A percentile compares a stretch with the other conserved stretches of the same genome.
Evolutionary conservation across 176 grass and related monocot species (phyloP).

Genomic region (Musa itinerans): DNA sequence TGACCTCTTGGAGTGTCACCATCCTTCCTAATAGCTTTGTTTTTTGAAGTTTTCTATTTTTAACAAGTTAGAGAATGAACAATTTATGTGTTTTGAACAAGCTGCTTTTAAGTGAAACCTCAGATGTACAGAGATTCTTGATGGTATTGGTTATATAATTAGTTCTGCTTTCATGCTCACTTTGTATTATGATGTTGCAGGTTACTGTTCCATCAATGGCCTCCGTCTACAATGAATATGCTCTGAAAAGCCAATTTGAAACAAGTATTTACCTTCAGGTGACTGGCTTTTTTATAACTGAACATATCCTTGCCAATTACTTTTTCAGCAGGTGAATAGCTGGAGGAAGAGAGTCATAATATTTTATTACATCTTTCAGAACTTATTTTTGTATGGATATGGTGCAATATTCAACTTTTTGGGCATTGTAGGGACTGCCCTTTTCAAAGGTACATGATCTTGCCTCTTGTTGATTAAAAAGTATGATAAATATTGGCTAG

Average conservation of each 20-base stretch:
- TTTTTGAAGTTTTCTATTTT: not conserved
- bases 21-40: too few relatives aligned
- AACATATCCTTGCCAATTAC: not conserved
- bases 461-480: not conserved
- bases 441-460: slow-evolving; percentile 65
- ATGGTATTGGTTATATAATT: not conserved
- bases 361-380: slow-evolving; percentile 42
- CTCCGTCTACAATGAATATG: slow-evolving; percentile 96
- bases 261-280: slow-evolving; percentile 99
- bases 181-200: slow-evolving; percentile 35
- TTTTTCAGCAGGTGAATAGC: slow-evolving; percentile 3
- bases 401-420: slow-evolving; percentile 98
- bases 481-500: not conserved
- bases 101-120: not conserved
- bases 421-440: slow-evolving; percentile 69
- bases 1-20: not conserved
- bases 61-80: not conserved
- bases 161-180: not conserved
- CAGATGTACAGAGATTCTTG: not conserved
- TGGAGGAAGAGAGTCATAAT: slow-evolving; percentile 9
- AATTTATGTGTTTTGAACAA: not conserved
- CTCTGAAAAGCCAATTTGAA: slow-evolving; percentile 95
- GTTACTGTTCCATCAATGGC: slow-evolving; percentile 91
- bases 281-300: not conserved
- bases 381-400: slow-evolving; percentile 99